Percentiles rank a stretch among this genome's conserved stretches.
Evolutionary conservation across 2,329 filamentous ascomycete species (phyloP).

Genomic region (Fusarium algeriense): DNA sequence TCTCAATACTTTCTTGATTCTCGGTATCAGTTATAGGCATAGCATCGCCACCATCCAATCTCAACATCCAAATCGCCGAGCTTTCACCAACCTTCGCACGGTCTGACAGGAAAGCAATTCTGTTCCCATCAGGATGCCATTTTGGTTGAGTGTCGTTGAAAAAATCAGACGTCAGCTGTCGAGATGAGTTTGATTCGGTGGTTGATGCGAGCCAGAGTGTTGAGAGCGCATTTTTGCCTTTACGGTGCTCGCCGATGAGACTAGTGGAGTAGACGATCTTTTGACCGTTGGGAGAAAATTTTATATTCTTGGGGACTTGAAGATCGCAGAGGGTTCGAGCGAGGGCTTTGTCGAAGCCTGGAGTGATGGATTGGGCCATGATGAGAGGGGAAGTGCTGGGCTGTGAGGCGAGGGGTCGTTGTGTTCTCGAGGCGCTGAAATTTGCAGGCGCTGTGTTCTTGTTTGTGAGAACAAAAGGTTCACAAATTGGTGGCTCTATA

Average conservation of each 20-base stretch:
- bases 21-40: slow-evolving; percentile 23
- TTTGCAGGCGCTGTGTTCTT: not conserved
- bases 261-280: slow-evolving; percentile 21
- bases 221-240: slow-evolving; percentile 24
- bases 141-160: not conserved
- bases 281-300: slow-evolving; percentile 15
- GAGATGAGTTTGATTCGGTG: slow-evolving; percentile 7
- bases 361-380: slow-evolving; percentile 3
- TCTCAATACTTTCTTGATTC: slow-evolving; percentile 25
- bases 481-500: too few species aligned
- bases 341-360: slow-evolving; percentile 14
- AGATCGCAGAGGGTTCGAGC: slow-evolving; percentile 28
- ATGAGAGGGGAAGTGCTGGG: not conserved
- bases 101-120: slow-evolving; percentile 25
- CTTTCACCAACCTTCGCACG: slow-evolving; percentile 46
- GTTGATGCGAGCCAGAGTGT: slow-evolving; percentile 37
- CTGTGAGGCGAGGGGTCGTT: not conserved
- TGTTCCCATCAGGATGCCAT: slow-evolving; percentile 25
- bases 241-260: not conserved
- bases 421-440: not conserved
- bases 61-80: slow-evolving; percentile 41
- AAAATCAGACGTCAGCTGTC: slow-evolving; percentile 11
- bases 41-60: slow-evolving; percentile 39
- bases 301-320: slow-evolving; percentile 19
- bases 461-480: too few species aligned